Base-by-base conservation (phyloP, 345 rosid species). In the Salix arbutifolia region DNA sequence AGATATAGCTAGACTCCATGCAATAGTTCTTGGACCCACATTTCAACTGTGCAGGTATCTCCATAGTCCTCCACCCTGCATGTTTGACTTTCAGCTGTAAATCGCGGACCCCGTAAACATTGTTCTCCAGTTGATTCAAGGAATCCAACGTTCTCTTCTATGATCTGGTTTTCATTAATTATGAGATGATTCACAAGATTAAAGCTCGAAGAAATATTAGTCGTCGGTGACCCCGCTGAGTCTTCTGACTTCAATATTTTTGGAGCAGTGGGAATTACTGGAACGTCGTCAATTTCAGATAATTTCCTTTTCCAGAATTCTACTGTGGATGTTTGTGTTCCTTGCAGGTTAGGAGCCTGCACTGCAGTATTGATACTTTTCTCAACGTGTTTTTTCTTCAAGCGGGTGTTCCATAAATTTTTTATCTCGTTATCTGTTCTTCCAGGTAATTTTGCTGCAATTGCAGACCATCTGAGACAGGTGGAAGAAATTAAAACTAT, bases 391-490 rank as follows among this genome's bases (percentile, higher is more conserved):
- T 40, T 40, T 40, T 85, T 86, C 77, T 76, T 88, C 65, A 86
- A 75, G 76, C 72, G 79, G 69, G 89, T 80, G 42, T 88, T 76
- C 91, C 88, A 88, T 48, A 76, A 70, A 67, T 88, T 86, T 74
- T 88, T 86, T 14, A 88, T 88, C 30, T 83, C 89, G 70, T 88
- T 88, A 69, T 86, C 91, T 60, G 89, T 83, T 86, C 88, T 83
- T 46, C 89, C 88, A 0, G 91, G 91, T 11, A 88, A 62, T 56
- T 61, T 80, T 25, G 88, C 83, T 46, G 92, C 92, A 60, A 87
- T 89, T 17, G 80, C 73, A 46, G 88, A 82, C 92, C 90, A 89
- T 77, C 90, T 87, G 71, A 23, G 62, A 71, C 18, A n/a, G 50
- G 19, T 19, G 53, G 25, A 13, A 52, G 13, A 48, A 4, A 19